Base-by-base conservation (phyloP, 2,329 filamentous ascomycete genomes). In the Fusarium sp. region DNA sequence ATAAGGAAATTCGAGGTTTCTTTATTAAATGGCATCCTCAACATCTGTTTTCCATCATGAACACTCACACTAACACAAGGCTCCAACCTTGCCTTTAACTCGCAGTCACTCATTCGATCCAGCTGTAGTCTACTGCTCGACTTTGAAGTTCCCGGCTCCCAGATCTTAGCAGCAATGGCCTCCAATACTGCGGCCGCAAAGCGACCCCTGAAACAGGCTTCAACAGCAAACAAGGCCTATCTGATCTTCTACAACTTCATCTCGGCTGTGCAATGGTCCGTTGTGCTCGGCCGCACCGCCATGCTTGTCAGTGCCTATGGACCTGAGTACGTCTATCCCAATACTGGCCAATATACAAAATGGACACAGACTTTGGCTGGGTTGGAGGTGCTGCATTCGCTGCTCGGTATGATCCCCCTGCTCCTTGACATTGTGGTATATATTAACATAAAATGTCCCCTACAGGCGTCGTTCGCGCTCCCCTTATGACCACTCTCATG, bases 211-310 rank as follows among this genome's bases (percentile, higher is more conserved):
- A 75, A 74, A 60, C 71, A 72, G 54, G 64, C 79, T 47, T 81
- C 80, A 38, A 60, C 74, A 23, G 62, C 86, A 71, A 91, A 90
- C 81, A 88, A 85, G 63, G 85, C 84, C 79, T 97, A 98, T 85
- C 90, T 98, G 60, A 88, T 95, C 79, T 85, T 91, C 77, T 99
- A 98, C 89, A 98, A 98, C 84, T 87, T 90, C 77, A 80, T 92
- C 73, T 97, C 92, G 60, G 90, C 94, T 69, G 81, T 90, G 28
- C 89, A 96, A 60, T 99, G 96, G 96, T 84, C 88, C 44, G 89
- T 90, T 23, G 91, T 98, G 60, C 89, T 98, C 44, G 88, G 89
- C 61, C 90, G 93, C 68, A 91, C 93, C 6, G 77, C 91, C 32
- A 73, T 82, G 33, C 83, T 90, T 61, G 87, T 92, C 28, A 80